Conservation (phyloP, 495 filamentous ascomycete genomes). For the Podospora pseudocomata region DNA sequence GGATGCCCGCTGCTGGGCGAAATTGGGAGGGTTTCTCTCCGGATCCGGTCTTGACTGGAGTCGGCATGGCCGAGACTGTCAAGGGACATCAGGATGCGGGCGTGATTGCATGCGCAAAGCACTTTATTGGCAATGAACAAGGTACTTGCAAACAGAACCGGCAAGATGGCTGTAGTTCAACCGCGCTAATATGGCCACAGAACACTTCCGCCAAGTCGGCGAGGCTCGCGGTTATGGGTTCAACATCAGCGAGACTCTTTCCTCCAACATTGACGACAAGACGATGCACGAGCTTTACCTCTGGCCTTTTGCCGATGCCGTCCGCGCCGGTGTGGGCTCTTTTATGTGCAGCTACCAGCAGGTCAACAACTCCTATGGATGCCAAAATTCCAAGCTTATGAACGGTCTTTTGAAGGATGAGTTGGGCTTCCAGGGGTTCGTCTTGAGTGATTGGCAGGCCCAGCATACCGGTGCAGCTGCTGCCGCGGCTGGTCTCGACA, state of each 20-base stretch:
- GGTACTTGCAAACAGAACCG: conserved; percentile 22
- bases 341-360: conserved; percentile 96
- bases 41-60: conserved; percentile 73
- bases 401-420: conserved; percentile 88
- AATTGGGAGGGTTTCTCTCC: conserved; percentile 84
- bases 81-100: conserved; percentile 80
- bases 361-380: conserved; percentile 81
- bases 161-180: not conserved
- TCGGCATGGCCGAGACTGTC: conserved; percentile 68
- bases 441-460: conserved; percentile 87
- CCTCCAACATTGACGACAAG: conserved; percentile 86
- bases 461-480: conserved; percentile 78
- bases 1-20: conserved; percentile 71
- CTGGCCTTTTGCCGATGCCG: conserved; percentile 55
- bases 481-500: conserved; percentile 84
- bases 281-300: conserved; percentile 95
- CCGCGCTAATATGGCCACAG: conserved; percentile 35
- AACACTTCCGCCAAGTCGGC: conserved; percentile 77
- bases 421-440: conserved; percentile 90
- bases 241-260: conserved; percentile 61
- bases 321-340: conserved; percentile 64
- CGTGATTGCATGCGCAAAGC: conserved; percentile 79
- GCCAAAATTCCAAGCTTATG: conserved; percentile 74
- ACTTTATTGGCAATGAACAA: conserved; percentile 70
- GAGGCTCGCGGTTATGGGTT: conserved; percentile 61